These are phyloP conservation scores for Schwanniomyces occidentalis DNA, from an alignment of 805 yeast species.

Conservation along the genomic window DNA sequence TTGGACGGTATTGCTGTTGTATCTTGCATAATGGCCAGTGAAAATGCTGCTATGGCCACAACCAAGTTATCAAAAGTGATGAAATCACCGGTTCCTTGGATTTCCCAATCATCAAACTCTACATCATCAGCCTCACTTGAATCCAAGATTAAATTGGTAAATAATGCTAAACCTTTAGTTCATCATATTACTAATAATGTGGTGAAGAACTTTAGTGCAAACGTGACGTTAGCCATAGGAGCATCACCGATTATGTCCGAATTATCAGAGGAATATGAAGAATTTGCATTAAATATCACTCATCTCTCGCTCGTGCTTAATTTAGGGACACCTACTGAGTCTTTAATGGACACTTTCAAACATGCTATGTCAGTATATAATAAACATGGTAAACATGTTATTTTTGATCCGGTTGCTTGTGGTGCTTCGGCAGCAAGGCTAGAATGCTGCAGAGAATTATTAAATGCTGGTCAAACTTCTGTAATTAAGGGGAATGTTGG, in stretches of 20 bases:
- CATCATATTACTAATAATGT: conserved; percentile 89
- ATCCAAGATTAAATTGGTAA: conserved; percentile 17
- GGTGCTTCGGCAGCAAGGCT: conserved; percentile 73
- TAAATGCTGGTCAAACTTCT: conserved; percentile 57
- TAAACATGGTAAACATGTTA: conserved; percentile 54
- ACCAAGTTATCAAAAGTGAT: conserved; percentile 29
- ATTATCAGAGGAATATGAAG: conserved; percentile 62
- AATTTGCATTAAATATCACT: conserved; percentile 55
- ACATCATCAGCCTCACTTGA: not conserved
- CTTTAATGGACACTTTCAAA: conserved; percentile 41
- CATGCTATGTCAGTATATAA: conserved; percentile 63
- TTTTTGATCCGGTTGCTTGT: conserved; percentile 91
- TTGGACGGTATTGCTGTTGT: conserved; percentile 89
- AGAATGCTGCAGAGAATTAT: conserved; percentile 44
- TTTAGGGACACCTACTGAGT: conserved; percentile 67
- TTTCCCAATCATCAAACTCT: not conserved
- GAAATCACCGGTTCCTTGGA: conserved; percentile 27
- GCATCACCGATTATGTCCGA: conserved; percentile 92
- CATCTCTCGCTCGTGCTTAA: conserved; percentile 62
- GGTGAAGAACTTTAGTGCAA: conserved; percentile 87
- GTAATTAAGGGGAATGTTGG: conserved; percentile 86
- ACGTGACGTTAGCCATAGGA: conserved; percentile 78
- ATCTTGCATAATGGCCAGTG: conserved; percentile 74
- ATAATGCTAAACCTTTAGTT: conserved; percentile 54
- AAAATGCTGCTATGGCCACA: conserved; percentile 55